These are phyloP conservation scores for Vigna unguiculata DNA, from an alignment of 306 rosid genomes.

Conservation along the genomic window DNA sequence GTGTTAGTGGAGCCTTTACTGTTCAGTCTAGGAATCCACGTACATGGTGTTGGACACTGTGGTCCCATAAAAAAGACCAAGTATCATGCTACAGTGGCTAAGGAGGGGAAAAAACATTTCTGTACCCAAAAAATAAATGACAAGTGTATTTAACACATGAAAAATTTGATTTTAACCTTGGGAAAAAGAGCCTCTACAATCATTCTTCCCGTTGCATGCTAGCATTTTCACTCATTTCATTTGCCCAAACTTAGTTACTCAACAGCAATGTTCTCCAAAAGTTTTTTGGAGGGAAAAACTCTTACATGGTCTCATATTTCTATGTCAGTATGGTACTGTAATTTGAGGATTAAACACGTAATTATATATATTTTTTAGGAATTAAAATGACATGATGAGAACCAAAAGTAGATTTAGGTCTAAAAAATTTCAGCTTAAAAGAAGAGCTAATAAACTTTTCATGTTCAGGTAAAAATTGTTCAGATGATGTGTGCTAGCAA, in stretches of 20 bases:
- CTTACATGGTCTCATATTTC: no score
- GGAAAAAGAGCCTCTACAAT: constrained; percentile 19
- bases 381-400: no score
- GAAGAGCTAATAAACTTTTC: no score
- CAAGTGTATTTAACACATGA: constrained; percentile 31
- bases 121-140: constrained; percentile 21
- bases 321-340: no score
- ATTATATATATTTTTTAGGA: no score
- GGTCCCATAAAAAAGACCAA: constrained; percentile 42
- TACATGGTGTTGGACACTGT: constrained; percentile 38
- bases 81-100: constrained; percentile 39
- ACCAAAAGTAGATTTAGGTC: no score
- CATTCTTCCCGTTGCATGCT: constrained; percentile 38
- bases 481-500: no score
- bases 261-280: constrained; percentile 4
- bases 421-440: no score
- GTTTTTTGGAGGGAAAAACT: neutral
- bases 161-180: constrained; percentile 30
- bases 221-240: constrained; percentile 20
- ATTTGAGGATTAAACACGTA: no score
- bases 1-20: constrained; percentile 65
- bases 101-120: constrained; percentile 27
- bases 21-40: constrained; percentile 57
- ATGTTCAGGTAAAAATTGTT: no score
- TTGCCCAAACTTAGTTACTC: constrained; percentile 14